phyloP scores from a whole-genome alignment of 345 rosid species.

The Lumnitzera racemosa region DNA sequence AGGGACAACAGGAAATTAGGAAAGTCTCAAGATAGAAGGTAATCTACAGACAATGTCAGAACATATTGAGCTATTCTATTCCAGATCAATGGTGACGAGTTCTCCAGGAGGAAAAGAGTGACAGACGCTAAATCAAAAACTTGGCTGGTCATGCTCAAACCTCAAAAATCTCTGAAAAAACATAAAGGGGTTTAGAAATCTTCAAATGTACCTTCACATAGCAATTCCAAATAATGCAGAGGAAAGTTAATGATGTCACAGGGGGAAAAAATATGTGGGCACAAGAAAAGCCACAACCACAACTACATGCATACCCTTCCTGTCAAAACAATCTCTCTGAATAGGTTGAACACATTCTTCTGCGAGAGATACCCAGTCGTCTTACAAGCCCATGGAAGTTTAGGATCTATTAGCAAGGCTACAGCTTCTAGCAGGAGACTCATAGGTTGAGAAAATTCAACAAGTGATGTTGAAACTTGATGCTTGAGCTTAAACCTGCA shows the following conservation, averaged over 20 bases:
- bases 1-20: no score
- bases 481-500: constrained; percentile 56
- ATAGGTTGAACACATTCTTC: constrained; percentile 44
- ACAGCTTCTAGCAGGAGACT: constrained; percentile 62
- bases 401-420: constrained; percentile 56
- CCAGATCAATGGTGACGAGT: no score
- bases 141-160: no score
- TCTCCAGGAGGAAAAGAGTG: no score
- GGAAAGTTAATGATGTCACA: no score
- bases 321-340: constrained; percentile 54
- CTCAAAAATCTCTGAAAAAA: no score
- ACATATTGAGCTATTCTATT: no score
- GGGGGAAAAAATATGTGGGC: not conserved
- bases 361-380: constrained; percentile 51
- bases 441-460: constrained; percentile 36
- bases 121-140: no score
- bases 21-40: no score
- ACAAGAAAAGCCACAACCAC: constrained; percentile 6
- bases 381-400: constrained; percentile 90
- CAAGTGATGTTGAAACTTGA: constrained; percentile 38
- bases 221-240: not conserved
- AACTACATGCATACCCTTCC: constrained; percentile 46
- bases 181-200: no score
- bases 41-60: no score
- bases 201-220: not conserved